phyloP scores from a whole-genome alignment of 257 asterid genomes.

The Thymus quinquecostatus region DNA sequence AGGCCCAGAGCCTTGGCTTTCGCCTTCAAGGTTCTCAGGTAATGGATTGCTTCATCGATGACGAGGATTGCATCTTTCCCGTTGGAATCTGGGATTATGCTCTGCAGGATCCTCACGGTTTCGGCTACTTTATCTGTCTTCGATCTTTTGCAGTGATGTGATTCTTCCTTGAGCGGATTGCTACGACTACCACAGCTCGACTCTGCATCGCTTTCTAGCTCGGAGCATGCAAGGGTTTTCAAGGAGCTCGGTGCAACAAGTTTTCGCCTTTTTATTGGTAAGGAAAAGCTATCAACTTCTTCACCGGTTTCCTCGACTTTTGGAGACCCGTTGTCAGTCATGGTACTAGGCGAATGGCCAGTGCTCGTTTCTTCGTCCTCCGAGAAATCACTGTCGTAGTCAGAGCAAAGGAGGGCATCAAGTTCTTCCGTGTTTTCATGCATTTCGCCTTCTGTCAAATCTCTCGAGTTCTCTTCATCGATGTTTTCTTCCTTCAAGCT shows the following conservation, averaged over 20 bases:
- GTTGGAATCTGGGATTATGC: constrained; percentile 61
- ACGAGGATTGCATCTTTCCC: constrained; percentile 64
- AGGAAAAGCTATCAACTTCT: constrained; percentile 64
- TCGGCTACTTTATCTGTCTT: constrained; percentile 60
- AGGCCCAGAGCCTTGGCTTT: constrained; percentile 75
- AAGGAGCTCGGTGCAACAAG: constrained; percentile 45
- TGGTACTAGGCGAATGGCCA: constrained; percentile 88
- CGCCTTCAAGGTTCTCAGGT: constrained; percentile 69
- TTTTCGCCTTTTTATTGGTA: constrained; percentile 60
- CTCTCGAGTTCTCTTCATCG: constrained; percentile 41
- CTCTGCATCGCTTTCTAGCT: constrained; percentile 65
- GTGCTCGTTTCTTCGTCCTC: constrained; percentile 88
- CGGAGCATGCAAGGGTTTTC: constrained; percentile 39
- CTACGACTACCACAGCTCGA: constrained; percentile 53
- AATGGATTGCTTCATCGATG: constrained; percentile 76
- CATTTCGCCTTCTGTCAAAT: constrained; percentile 54
- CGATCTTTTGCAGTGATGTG: constrained; percentile 48
- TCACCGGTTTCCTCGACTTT: constrained; percentile 54
- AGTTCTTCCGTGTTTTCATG: constrained; percentile 89
- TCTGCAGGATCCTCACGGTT: constrained; percentile 59
- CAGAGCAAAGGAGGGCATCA: constrained; percentile 83
- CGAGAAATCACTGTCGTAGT: constrained; percentile 47
- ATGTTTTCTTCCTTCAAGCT: constrained; percentile 31
- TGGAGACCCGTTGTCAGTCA: constrained; percentile 52
- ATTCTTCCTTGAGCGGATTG: constrained; percentile 30